Evolutionary conservation across 2,329 filamentous ascomycete species (phyloP).

Genomic region (Penicillium hordei): DNA sequence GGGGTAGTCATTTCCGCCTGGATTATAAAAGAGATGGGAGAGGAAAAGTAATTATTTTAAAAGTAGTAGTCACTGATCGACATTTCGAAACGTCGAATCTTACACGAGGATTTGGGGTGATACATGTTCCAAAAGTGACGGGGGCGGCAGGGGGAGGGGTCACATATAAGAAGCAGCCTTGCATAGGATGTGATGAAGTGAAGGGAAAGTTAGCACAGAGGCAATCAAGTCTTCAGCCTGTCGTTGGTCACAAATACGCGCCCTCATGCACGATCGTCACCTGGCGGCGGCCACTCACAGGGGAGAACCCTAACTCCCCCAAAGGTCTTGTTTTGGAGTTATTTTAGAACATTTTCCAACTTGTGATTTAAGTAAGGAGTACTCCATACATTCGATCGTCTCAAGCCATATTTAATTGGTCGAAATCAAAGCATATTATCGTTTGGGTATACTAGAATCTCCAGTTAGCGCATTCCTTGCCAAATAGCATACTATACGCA

Average conservation of each 20-base stretch:
- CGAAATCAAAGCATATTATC: background rate
- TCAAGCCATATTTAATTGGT: background rate
- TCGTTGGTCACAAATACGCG: slow-evolving; percentile 32
- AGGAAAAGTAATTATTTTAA: slow-evolving; percentile 13
- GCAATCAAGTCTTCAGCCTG: slow-evolving; percentile 9
- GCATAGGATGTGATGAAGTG: slow-evolving; percentile 31
- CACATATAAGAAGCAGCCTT: slow-evolving; percentile 18
- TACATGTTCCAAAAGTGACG: slow-evolving; percentile 25
- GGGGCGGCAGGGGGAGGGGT: slow-evolving; percentile 20
- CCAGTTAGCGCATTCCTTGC: background rate
- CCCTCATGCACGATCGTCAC: slow-evolving; percentile 29
- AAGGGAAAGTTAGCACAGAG: slow-evolving; percentile 15
- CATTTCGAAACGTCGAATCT: slow-evolving; percentile 29
- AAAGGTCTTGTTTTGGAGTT: background rate
- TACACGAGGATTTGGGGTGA: slow-evolving; percentile 20
- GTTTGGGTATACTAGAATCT: too few species aligned
- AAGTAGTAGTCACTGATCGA: slow-evolving; percentile 23
- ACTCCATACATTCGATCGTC: background rate
- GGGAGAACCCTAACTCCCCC: background rate
- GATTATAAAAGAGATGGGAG: slow-evolving; percentile 12
- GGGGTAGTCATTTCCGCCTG: slow-evolving; percentile 22
- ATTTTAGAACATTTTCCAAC: background rate
- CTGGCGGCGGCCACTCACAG: slow-evolving; percentile 22
- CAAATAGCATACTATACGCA: background rate
- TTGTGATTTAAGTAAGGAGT: background rate